Percentiles rank a stretch among this genome's conserved stretches.
These are phyloP conservation scores for Monosporascus ibericus DNA, from an alignment of 2,329 filamentous ascomycete species.

Conservation along the genomic window DNA sequence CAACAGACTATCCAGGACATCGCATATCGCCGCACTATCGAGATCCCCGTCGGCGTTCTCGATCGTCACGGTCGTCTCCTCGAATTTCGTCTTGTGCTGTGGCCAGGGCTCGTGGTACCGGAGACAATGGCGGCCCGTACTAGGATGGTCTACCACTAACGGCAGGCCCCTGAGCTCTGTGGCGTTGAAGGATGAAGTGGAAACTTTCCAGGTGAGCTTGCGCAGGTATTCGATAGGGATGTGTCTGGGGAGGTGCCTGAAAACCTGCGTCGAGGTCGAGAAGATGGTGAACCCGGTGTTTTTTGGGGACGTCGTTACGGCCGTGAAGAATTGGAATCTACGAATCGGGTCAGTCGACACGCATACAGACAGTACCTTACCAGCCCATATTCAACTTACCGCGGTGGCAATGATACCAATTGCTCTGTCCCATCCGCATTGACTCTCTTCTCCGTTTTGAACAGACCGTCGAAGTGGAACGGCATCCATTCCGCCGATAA, in stretches of 20 bases:
- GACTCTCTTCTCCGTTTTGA: constrained; percentile 40
- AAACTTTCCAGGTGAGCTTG: constrained; percentile 41
- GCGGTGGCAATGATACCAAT: constrained; percentile 36
- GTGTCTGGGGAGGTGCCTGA: constrained; percentile 36
- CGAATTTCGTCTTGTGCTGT: constrained; percentile 43
- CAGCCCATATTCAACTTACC: constrained; percentile 20
- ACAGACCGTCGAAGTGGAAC: constrained; percentile 52
- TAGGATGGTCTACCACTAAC: constrained; percentile 38
- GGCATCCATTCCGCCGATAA: constrained; percentile 50
- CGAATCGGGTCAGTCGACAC: not conserved
- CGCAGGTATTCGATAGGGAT: constrained; percentile 31
- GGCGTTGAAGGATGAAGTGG: constrained; percentile 40
- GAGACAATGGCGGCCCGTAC: constrained; percentile 39
- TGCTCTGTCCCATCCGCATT: constrained; percentile 34
- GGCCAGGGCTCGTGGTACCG: constrained; percentile 52
- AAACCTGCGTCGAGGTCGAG: constrained; percentile 43
- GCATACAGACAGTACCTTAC: not conserved
- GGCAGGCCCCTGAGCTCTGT: constrained; percentile 37
- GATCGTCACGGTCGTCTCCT: constrained; percentile 37
- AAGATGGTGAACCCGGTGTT: constrained; percentile 50
- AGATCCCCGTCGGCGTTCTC: constrained; percentile 24
- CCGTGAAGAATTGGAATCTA: constrained; percentile 48
- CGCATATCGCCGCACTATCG: constrained; percentile 24
- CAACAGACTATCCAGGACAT: constrained; percentile 34
- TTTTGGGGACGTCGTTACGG: constrained; percentile 37